Evolutionary conservation across 1,284 basidiomycete species (phyloP).

Genomic region (Cryptococcus jaspeensis): DNA sequence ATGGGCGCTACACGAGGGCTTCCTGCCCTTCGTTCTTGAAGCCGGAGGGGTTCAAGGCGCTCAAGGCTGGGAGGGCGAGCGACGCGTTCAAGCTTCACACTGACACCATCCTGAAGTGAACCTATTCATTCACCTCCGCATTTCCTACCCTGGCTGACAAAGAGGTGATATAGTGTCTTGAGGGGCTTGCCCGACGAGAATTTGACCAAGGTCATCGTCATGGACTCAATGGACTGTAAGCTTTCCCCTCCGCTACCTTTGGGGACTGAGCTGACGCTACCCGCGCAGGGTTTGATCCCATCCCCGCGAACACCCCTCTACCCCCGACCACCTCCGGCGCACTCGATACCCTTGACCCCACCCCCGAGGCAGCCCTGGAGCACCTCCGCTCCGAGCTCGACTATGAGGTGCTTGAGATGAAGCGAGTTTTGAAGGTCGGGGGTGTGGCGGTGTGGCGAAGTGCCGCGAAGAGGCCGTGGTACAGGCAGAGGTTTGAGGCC

Average conservation of each 20-base stretch:
- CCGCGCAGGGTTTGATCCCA: conserved; percentile 60
- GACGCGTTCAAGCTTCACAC: conserved; percentile 71
- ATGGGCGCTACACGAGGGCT: conserved; percentile 65
- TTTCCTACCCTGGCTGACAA: neutral
- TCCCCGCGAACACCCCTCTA: conserved; percentile 53
- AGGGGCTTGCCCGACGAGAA: conserved; percentile 58
- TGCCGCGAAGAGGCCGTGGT: conserved; percentile 72
- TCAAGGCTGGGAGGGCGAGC: conserved; percentile 60
- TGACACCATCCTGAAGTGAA: conserved; percentile 71
- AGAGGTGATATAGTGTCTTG: conserved; percentile 56
- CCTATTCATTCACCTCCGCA: neutral
- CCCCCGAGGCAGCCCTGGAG: conserved; percentile 46
- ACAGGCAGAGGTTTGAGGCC: conserved; percentile 59
- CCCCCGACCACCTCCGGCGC: conserved; percentile 31
- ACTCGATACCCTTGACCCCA: conserved; percentile 47
- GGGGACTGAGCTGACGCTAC: neutral
- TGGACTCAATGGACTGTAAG: conserved; percentile 74
- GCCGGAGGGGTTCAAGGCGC: conserved; percentile 61
- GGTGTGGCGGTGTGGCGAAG: conserved; percentile 71
- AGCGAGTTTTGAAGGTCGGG: conserved; percentile 61
- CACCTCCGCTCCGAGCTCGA: conserved; percentile 58
- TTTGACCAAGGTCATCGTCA: conserved; percentile 67
- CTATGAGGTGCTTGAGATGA: conserved; percentile 64
- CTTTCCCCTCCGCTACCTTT: neutral
- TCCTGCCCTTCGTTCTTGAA: conserved; percentile 74